Evolutionary conservation across 2,329 filamentous ascomycete species (phyloP).

Genomic region (Ophiosphaerella herpotricha): DNA sequence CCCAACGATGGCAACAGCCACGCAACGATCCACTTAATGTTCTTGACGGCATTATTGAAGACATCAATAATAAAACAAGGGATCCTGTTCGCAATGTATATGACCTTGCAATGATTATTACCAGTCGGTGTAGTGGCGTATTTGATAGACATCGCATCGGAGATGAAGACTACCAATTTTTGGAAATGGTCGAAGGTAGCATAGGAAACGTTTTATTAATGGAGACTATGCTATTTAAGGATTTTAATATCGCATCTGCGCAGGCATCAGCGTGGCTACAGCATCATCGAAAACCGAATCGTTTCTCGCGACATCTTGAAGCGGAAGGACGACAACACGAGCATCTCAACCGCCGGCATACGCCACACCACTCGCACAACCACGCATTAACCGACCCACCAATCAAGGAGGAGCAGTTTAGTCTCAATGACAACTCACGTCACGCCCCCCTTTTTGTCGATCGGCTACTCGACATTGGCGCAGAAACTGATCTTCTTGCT

Average conservation of each 20-base stretch:
- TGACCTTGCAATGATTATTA: conserved; percentile 66
- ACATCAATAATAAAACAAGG: conserved; percentile 67
- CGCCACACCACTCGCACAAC: conserved; percentile 32
- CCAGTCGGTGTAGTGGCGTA: conserved; percentile 62
- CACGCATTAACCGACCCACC: conserved; percentile 33
- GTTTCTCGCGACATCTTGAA: conserved; percentile 44
- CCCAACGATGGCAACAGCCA: conserved; percentile 63
- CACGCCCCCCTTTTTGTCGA: conserved; percentile 56
- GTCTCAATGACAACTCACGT: conserved; percentile 34
- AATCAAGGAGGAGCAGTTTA: conserved; percentile 32
- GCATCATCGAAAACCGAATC: conserved; percentile 51
- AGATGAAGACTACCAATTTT: conserved; percentile 65
- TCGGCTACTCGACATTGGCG: conserved; percentile 62
- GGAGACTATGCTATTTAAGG: conserved; percentile 64
- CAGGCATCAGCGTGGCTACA: conserved; percentile 61
- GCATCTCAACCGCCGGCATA: conserved; percentile 33
- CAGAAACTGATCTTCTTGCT: conserved; percentile 64
- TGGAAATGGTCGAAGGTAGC: conserved; percentile 70
- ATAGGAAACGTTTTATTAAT: too few species aligned
- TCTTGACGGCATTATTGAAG: conserved; percentile 65
- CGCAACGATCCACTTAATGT: conserved; percentile 67
- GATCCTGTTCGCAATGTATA: conserved; percentile 65
- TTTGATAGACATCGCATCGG: conserved; percentile 64
- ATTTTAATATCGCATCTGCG: conserved; percentile 64
- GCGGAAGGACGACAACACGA: conserved; percentile 39